A percentile compares a stretch with the other conserved stretches of the same genome.
Conservation (phyloP, 176 grass and related monocot genomes). For the Paspalum vaginatum region DNA sequence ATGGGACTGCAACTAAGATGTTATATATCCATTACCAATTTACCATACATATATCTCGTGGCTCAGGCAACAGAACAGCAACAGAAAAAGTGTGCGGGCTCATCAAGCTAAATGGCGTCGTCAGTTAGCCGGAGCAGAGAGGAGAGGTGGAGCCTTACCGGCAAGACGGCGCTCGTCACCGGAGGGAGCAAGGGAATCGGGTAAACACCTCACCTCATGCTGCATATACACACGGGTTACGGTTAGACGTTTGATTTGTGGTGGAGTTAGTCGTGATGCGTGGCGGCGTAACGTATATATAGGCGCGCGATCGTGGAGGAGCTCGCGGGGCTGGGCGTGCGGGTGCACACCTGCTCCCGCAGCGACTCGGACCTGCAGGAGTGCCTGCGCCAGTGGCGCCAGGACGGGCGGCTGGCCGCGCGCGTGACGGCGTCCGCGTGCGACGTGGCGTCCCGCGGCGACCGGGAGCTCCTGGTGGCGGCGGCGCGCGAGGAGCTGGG, state of each 20-base stretch:
- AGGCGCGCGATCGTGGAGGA: slow-evolving; percentile 53
- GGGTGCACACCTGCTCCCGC: slow-evolving; percentile 52
- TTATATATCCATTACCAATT: not conserved
- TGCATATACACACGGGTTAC: no score
- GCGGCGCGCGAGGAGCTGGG: slow-evolving; percentile 33
- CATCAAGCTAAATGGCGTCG: not conserved
- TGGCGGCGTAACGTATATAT: no score
- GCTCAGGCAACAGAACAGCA: not conserved
- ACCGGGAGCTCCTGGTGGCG: slow-evolving; percentile 50
- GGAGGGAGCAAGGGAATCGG: slow-evolving; percentile 52
- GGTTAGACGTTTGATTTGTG: no score
- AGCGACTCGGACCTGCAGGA: slow-evolving; percentile 43
- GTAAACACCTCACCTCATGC: not conserved
- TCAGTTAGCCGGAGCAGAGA: not conserved
- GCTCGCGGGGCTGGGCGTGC: slow-evolving; percentile 50
- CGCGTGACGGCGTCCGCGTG: slow-evolving; percentile 46
- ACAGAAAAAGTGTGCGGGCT: not conserved
- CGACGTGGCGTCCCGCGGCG: slow-evolving; percentile 48
- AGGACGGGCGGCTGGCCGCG: not conserved
- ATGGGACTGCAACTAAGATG: not conserved
- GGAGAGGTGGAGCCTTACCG: slow-evolving; percentile 37
- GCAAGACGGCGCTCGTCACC: slow-evolving; percentile 47
- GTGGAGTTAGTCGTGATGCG: no score
- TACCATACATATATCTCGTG: not conserved
- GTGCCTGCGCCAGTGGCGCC: slow-evolving; percentile 37